Evolutionary conservation across 352 stramenopile genomes (phyloP).

Genomic region (Blastocystis sp.): DNA sequence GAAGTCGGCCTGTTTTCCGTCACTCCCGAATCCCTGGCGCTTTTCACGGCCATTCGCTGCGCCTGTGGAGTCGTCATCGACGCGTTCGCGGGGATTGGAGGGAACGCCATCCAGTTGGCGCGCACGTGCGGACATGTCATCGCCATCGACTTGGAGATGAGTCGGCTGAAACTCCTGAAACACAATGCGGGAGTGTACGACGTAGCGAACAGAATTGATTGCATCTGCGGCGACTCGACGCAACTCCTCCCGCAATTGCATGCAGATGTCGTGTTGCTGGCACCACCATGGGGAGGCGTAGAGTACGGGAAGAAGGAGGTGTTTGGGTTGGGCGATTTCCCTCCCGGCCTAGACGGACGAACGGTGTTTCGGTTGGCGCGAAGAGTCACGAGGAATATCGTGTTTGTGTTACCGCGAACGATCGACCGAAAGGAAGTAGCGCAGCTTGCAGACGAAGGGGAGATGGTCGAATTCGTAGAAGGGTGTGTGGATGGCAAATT

Average conservation of each 20-base stretch:
- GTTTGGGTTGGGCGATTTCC: conserved; percentile 8
- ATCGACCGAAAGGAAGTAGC: conserved; percentile 65
- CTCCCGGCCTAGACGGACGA: conserved; percentile 65
- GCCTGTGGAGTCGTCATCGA: conserved; percentile 72
- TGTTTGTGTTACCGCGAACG: conserved; percentile 71
- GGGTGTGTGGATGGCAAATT: conserved; percentile 71
- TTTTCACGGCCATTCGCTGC: conserved; percentile 73
- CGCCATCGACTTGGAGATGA: not conserved
- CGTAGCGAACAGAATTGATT: conserved; percentile 29
- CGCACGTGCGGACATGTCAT: conserved; percentile 71
- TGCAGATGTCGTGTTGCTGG: conserved; percentile 77
- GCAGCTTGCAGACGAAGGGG: conserved; percentile 63
- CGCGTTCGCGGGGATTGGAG: conserved; percentile 78
- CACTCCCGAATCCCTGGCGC: conserved; percentile 76
- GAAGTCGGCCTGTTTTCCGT: conserved; percentile 82
- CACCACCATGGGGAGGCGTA: conserved; percentile 73
- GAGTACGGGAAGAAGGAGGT: conserved; percentile 59
- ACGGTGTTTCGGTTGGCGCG: conserved; percentile 67
- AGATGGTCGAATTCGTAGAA: conserved; percentile 67
- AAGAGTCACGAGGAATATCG: conserved; percentile 68
- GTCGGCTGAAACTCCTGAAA: not conserved
- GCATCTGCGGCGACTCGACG: conserved; percentile 6
- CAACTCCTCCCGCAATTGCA: conserved; percentile 59
- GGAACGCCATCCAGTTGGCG: conserved; percentile 82
- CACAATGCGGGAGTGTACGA: conserved; percentile 10